Evolutionary conservation across 2,329 filamentous ascomycete species (phyloP).

Genomic region (Talaromyces sp.): DNA sequence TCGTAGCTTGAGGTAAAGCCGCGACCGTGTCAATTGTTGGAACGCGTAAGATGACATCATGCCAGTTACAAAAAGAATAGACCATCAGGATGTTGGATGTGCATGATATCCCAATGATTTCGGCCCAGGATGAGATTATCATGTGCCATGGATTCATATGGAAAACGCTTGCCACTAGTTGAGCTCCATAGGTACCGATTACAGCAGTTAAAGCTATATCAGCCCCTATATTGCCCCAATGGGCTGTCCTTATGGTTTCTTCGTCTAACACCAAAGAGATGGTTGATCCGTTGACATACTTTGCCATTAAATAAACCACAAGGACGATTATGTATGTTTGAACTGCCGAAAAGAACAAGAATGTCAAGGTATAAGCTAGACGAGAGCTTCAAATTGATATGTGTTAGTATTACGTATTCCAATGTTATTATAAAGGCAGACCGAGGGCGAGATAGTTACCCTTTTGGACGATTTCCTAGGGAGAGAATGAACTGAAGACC

Average conservation of each 20-base stretch:
- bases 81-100: constrained; percentile 99
- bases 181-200: constrained; percentile 89
- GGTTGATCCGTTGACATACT: constrained; percentile 59
- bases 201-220: constrained; percentile 92
- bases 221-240: constrained; percentile 63
- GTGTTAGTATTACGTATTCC: background rate
- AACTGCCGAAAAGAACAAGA: background rate
- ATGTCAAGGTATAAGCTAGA: constrained; percentile 45
- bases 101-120: constrained; percentile 87
- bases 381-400: constrained; percentile 55
- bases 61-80: constrained; percentile 99
- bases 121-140: constrained; percentile 95
- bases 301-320: constrained; percentile 61
- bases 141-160: constrained; percentile 99
- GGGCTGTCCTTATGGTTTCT: no score
- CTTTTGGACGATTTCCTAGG: constrained; percentile 92
- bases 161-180: constrained; percentile 94
- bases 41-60: constrained; percentile 96
- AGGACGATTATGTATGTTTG: constrained; percentile 3
- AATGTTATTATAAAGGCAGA: background rate
- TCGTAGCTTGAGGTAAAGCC: constrained; percentile 81
- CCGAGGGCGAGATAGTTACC: constrained; percentile 56
- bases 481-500: constrained; percentile 93
- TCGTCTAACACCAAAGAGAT: no score
- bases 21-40: constrained; percentile 97